Base-by-base conservation (phyloP, 139 green algal species). In the Volvox africanus region DNA sequence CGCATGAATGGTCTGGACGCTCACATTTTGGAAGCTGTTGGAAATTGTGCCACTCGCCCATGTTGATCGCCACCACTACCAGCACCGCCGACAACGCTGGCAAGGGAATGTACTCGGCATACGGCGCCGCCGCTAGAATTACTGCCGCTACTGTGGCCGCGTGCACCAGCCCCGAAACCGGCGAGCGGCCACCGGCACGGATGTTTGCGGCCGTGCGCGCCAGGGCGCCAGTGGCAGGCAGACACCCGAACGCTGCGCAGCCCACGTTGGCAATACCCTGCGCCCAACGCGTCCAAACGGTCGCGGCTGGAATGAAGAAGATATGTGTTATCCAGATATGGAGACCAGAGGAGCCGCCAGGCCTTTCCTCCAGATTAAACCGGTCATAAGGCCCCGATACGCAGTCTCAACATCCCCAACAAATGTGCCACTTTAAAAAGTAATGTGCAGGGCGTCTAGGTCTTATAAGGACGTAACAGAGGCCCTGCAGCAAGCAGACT, bases 41-140 rank as follows among this genome's bases (percentile, higher is more conserved):
- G 69, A 93, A 93, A 86, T 93, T 86, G 61, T 82, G 91, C 91
- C 91, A 93, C 91, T 93, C 91, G 61, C 90, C 90, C 91, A 93
- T 93, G 86, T 93, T 93, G 86, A 93, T 18, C 1, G 91, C 91
- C 33, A 93, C 91, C 69, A 93, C 82, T 61, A 88, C 82, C 76
- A 93, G 90, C 62, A 93, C 84, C 1, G 91, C 91, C 2, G 24
- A 61, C 86, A 93, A 80, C 26, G 91, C 61, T 2, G 91, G 91
- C 68, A 93, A 86, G 37, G 91, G 91, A 2, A 93, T 80, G 80
- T 91, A 80, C 50, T 86, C 80, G 22, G 91, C 91, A 36, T 69
- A 20, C 3, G 91, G 91, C 13, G 87, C 87, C 0, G 44, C 87
- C 14, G 76, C 76, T 32, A 91, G 76, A 12, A 91, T 36, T 18